Conservation (phyloP, 768 basidiomycete species). For the Russula lepida region DNA sequence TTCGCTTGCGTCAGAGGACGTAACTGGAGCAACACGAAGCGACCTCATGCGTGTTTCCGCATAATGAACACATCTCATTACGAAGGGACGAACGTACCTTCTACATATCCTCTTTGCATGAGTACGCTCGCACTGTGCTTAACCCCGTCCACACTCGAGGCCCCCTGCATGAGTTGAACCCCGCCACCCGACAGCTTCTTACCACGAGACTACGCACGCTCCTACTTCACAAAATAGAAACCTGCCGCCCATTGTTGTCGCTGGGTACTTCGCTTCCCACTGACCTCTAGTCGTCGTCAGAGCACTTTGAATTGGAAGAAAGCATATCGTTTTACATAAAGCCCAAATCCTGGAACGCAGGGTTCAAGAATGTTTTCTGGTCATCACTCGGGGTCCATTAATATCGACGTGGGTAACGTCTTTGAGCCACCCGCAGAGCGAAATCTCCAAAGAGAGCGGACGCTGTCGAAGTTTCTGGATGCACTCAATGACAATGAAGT, state of each 20-base stretch:
- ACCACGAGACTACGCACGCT: slow-evolving; percentile 3
- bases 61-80: neutral
- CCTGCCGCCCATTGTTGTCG: neutral
- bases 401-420: slow-evolving; percentile 6
- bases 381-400: neutral
- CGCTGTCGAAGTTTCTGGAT: slow-evolving; percentile 40
- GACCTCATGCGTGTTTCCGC: slow-evolving; percentile 1
- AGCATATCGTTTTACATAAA: neutral
- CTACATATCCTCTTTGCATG: slow-evolving; percentile 1
- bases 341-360: neutral
- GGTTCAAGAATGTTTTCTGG: neutral
- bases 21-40: slow-evolving; percentile 8
- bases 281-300: neutral
- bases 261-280: neutral
- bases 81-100: neutral
- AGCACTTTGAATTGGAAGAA: neutral
- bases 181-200: neutral
- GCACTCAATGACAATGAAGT: slow-evolving; percentile 40
- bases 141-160: neutral
- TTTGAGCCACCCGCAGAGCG: slow-evolving; percentile 7
- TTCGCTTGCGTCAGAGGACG: slow-evolving; percentile 15
- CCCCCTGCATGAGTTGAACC: neutral
- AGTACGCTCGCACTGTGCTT: neutral
- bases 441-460: slow-evolving; percentile 33
- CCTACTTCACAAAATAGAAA: neutral